Conservation (phyloP, 768 basidiomycete species). For the Clitopilus passeckerianus region DNA sequence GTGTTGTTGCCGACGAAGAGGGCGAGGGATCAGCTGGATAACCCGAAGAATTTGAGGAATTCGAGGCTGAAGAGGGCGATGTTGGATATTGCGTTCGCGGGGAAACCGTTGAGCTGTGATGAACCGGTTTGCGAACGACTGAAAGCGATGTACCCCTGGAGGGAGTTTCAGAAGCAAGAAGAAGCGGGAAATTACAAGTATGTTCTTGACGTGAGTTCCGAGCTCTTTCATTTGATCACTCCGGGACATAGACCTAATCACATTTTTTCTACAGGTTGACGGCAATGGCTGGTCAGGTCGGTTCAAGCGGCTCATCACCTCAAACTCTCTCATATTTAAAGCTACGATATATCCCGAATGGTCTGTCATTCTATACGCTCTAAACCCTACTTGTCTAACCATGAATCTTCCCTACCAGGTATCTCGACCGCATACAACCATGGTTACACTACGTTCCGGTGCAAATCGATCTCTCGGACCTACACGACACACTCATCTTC, state of each 20-base stretch:
- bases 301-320: constrained; percentile 60
- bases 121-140: constrained; percentile 38
- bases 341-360: constrained; percentile 73
- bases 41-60: constrained; percentile 25
- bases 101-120: constrained; percentile 36
- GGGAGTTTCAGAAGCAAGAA: constrained; percentile 31
- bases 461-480: constrained; percentile 57
- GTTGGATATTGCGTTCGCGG: constrained; percentile 59
- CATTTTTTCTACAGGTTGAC: constrained; percentile 36
- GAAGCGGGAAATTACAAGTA: constrained; percentile 60
- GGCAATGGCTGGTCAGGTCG: constrained; percentile 70
- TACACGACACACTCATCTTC: constrained; percentile 69
- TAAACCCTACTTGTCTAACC: background rate
- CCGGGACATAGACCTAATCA: background rate
- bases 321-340: constrained; percentile 63
- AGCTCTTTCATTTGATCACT: background rate
- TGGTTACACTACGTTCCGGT: constrained; percentile 78
- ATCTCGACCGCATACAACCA: constrained; percentile 48
- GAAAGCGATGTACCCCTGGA: constrained; percentile 44
- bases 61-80: constrained; percentile 45
- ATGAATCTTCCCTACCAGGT: constrained; percentile 29
- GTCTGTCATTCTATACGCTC: constrained; percentile 24
- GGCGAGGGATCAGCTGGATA: constrained; percentile 26
- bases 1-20: constrained; percentile 29
- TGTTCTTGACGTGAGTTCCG: constrained; percentile 43